phyloP scores from a whole-genome alignment of 2,329 filamentous ascomycete species.

The Monosporascus cannonballus region DNA sequence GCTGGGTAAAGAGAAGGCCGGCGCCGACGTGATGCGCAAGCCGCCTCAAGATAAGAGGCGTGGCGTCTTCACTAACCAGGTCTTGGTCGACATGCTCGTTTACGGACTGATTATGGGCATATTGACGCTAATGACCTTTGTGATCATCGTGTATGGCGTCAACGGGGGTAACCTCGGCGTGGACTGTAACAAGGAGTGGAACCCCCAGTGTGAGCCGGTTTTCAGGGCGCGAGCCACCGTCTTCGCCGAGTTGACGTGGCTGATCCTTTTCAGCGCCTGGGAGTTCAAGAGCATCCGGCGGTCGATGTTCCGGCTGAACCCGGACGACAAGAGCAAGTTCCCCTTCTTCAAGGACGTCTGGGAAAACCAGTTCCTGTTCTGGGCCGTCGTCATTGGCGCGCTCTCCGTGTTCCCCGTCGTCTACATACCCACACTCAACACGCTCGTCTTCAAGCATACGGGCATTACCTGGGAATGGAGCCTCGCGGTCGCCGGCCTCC shows the following conservation, averaged over 20 bases:
- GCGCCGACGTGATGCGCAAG: conserved; percentile 70
- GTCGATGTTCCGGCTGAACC: conserved; percentile 63
- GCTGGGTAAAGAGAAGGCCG: conserved; percentile 71
- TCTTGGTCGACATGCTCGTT: conserved; percentile 72
- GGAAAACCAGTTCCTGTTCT: conserved; percentile 65
- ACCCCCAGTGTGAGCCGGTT: conserved; percentile 50
- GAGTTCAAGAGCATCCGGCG: conserved; percentile 69
- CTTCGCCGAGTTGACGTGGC: conserved; percentile 68
- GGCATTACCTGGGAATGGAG: conserved; percentile 72
- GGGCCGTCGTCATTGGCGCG: conserved; percentile 54
- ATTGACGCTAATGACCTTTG: conserved; percentile 59
- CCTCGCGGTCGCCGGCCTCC: conserved; percentile 56
- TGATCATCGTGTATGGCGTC: conserved; percentile 56
- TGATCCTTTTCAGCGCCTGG: conserved; percentile 70
- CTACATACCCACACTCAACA: conserved; percentile 69
- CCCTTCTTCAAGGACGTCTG: conserved; percentile 58
- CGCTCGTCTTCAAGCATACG: conserved; percentile 65
- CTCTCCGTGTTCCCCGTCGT: conserved; percentile 60
- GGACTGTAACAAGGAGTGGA: conserved; percentile 58
- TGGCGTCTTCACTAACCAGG: conserved; percentile 72
- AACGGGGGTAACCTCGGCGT: conserved; percentile 49
- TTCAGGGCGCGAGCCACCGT: conserved; percentile 67
- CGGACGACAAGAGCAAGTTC: conserved; percentile 43
- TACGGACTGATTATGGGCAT: conserved; percentile 74
- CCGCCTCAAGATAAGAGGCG: conserved; percentile 64